Conservation (phyloP, 345 rosid species). For the Xanthoceras sorbifolium region DNA sequence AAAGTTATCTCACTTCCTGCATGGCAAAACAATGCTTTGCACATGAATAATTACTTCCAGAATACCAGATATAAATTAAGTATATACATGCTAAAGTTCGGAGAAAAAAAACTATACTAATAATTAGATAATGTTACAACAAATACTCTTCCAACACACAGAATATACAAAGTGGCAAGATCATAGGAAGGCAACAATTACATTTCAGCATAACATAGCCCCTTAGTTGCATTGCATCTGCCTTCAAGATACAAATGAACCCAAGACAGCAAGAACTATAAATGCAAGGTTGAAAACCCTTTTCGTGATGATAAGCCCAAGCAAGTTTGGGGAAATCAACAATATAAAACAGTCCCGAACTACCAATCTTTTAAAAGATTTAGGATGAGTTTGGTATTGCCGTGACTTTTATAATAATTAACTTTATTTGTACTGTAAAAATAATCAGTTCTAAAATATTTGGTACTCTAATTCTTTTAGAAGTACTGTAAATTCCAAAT, state of each 20-base stretch:
- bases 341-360: background rate
- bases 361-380: background rate
- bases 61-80: conserved; percentile 14
- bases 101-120: background rate
- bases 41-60: conserved; percentile 10
- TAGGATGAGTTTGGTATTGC: background rate
- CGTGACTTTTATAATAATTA: too few species aligned
- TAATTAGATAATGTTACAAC: background rate
- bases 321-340: background rate
- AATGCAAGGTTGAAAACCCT: conserved; percentile 1
- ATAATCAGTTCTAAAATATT: background rate
- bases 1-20: conserved; percentile 97
- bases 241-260: background rate
- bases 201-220: background rate
- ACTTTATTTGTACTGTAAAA: background rate
- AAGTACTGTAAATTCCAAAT: background rate
- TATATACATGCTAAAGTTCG: background rate
- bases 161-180: background rate
- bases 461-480: background rate
- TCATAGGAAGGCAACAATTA: conserved; percentile 6
- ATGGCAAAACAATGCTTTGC: conserved; percentile 17
- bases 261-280: background rate
- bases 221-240: background rate
- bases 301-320: background rate
- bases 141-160: background rate